phyloP scores from a whole-genome alignment of 176 grass and related monocot genomes.

The Panicum miliaceum region DNA sequence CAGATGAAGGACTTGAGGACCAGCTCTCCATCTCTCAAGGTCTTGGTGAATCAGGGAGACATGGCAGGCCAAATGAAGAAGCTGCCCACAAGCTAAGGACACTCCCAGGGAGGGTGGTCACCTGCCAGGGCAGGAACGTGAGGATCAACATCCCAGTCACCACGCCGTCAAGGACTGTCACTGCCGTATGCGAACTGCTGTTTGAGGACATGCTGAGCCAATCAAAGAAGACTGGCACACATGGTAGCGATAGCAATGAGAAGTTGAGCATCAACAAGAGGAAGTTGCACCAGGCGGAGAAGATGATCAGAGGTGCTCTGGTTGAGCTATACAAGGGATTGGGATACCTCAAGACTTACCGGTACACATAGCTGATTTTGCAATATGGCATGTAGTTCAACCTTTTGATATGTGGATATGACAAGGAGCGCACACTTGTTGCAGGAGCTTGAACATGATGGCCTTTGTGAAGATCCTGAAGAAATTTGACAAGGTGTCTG shows the following conservation, averaged over 20 bases:
- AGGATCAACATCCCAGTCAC: slow-evolving; percentile 94
- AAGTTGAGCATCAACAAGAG: slow-evolving; percentile 88
- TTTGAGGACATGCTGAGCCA: slow-evolving; percentile 76
- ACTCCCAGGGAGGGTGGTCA: slow-evolving; percentile 63
- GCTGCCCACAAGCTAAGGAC: slow-evolving; percentile 59
- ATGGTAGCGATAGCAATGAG: slow-evolving; percentile 38
- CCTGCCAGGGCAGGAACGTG: slow-evolving; percentile 78
- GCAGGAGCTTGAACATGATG: slow-evolving; percentile 92
- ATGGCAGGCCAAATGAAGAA: slow-evolving; percentile 52
- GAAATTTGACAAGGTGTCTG: slow-evolving; percentile 89
- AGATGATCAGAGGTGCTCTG: slow-evolving; percentile 94
- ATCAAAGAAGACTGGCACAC: slow-evolving; percentile 43
- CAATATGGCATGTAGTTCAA: slow-evolving; percentile 1
- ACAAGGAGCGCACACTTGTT: slow-evolving; percentile 37
- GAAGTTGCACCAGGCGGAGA: slow-evolving; percentile 90
- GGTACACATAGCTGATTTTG: slow-evolving; percentile 46
- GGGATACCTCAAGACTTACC: slow-evolving; percentile 80
- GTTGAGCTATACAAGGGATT: slow-evolving; percentile 92
- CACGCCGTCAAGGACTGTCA: slow-evolving; percentile 80
- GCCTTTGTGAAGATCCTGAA: slow-evolving; percentile 97
- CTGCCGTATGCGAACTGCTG: slow-evolving; percentile 70
- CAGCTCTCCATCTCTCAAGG: slow-evolving; percentile 49
- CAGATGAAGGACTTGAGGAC: slow-evolving; percentile 45
- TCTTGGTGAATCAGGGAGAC: slow-evolving; percentile 52
- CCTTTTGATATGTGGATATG: slow-evolving; percentile 2